Percentiles rank a stretch among this genome's conserved stretches.
Conservation (phyloP, 495 filamentous ascomycete species). For the Penicillium odoratum region DNA sequence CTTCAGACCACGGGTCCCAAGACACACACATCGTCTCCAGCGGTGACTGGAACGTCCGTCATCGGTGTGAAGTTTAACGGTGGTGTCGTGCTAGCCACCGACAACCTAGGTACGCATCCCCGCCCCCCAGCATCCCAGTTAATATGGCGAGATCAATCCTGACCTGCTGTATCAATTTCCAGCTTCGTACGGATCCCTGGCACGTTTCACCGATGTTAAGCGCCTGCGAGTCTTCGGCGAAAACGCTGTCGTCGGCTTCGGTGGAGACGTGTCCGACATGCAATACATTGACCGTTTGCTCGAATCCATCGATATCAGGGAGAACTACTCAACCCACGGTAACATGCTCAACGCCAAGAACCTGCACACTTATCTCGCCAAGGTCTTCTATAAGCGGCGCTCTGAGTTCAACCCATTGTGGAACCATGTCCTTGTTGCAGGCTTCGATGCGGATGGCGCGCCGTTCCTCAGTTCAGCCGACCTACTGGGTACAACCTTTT, state of each 20-base stretch:
- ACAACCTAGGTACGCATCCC: constrained; percentile 78
- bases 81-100: constrained; percentile 93
- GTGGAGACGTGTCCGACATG: constrained; percentile 97
- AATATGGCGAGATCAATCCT: neutral
- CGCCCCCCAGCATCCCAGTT: neutral
- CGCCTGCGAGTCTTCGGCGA: constrained; percentile 76
- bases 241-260: constrained; percentile 77
- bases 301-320: constrained; percentile 78
- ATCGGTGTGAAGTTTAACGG: constrained; percentile 92
- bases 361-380: constrained; percentile 91
- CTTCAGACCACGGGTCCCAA: constrained; percentile 71
- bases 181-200: constrained; percentile 97
- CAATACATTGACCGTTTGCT: constrained; percentile 93
- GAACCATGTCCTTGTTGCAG: constrained; percentile 91
- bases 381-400: constrained; percentile 92
- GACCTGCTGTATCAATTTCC: constrained; percentile 1
- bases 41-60: constrained; percentile 96
- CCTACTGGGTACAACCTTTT: constrained; percentile 89
- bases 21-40: constrained; percentile 82
- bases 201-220: constrained; percentile 94
- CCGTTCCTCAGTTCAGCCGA: constrained; percentile 91
- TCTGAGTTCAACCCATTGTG: constrained; percentile 95
- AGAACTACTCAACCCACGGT: constrained; percentile 70
- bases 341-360: constrained; percentile 81
- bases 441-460: constrained; percentile 73